phyloP scores from a whole-genome alignment of 2,329 filamentous ascomycete species.

The Botrytis porri region DNA sequence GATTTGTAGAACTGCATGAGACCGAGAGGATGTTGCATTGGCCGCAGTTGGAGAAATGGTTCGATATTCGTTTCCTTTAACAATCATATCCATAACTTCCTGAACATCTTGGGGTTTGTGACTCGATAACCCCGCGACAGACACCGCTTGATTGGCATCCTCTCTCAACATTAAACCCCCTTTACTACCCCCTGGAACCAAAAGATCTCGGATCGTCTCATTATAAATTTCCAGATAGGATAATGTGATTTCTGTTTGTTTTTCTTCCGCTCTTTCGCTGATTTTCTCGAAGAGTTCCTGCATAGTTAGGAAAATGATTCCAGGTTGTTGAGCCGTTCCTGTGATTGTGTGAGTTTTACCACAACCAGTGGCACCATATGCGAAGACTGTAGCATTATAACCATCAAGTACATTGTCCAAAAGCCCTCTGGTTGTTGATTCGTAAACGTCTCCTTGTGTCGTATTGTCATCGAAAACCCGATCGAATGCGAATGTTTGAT shows the following conservation, averaged over 20 bases:
- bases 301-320: constrained; percentile 99
- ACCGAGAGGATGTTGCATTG: constrained; percentile 95
- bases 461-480: constrained; percentile 95
- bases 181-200: constrained; percentile 78
- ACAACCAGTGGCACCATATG: constrained; percentile 95
- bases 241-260: constrained; percentile 83
- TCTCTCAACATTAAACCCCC: constrained; percentile 87
- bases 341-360: constrained; percentile 98
- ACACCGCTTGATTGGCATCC: constrained; percentile 89
- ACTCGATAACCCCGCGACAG: constrained; percentile 84
- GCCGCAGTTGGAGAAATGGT: constrained; percentile 97
- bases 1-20: constrained; percentile 95
- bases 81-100: constrained; percentile 99
- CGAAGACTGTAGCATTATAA: constrained; percentile 98
- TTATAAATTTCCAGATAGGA: constrained; percentile 99
- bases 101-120: constrained; percentile 88
- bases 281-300: constrained; percentile 98
- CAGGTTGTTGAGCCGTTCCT: constrained; percentile 85
- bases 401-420: constrained; percentile 94
- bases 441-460: constrained; percentile 89
- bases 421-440: constrained; percentile 83
- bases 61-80: constrained; percentile 87
- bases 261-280: constrained; percentile 78
- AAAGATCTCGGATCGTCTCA: constrained; percentile 92
- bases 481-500: constrained; percentile 97